Conservation (phyloP, 2,329 filamentous ascomycete genomes). For the Talaromyces funiculosus region DNA sequence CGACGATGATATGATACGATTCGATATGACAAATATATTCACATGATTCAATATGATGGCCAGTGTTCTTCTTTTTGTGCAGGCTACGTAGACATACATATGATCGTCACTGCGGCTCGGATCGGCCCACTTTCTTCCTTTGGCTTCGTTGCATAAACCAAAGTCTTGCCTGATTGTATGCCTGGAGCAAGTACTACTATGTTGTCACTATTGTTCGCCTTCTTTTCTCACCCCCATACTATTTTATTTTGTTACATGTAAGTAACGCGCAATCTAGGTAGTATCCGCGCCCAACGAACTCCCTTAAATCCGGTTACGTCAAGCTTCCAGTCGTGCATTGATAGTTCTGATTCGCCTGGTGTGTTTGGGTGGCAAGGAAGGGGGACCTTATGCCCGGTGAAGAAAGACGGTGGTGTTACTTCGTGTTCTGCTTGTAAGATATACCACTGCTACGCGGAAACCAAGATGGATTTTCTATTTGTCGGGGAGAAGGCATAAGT, state of each 20-base stretch:
- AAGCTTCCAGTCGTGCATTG: not conserved
- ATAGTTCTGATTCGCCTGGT: not conserved
- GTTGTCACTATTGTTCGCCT: too few species aligned
- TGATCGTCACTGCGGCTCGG: slow-evolving; percentile 3
- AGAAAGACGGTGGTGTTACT: not conserved
- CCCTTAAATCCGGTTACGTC: not conserved
- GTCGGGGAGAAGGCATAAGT: too few species aligned
- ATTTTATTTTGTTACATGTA: too few species aligned
- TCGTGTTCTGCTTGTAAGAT: not conserved
- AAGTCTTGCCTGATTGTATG: too few species aligned
- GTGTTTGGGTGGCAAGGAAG: not conserved
- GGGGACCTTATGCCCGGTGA: not conserved
- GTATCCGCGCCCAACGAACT: too few species aligned
- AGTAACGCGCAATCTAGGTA: too few species aligned
- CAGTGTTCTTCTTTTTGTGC: too few species aligned
- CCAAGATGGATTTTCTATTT: not conserved
- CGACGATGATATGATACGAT: slow-evolving; percentile 9
- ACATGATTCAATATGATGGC: too few species aligned
- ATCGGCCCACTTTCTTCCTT: not conserved
- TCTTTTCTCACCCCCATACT: too few species aligned
- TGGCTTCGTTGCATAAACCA: not conserved
- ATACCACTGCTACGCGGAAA: not conserved
- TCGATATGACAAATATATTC: not conserved
- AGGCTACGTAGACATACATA: not conserved
- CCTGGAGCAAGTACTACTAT: too few species aligned